Evolutionary conservation across 345 rosid species (phyloP).

Genomic region (Microthlaspi erraticum): DNA sequence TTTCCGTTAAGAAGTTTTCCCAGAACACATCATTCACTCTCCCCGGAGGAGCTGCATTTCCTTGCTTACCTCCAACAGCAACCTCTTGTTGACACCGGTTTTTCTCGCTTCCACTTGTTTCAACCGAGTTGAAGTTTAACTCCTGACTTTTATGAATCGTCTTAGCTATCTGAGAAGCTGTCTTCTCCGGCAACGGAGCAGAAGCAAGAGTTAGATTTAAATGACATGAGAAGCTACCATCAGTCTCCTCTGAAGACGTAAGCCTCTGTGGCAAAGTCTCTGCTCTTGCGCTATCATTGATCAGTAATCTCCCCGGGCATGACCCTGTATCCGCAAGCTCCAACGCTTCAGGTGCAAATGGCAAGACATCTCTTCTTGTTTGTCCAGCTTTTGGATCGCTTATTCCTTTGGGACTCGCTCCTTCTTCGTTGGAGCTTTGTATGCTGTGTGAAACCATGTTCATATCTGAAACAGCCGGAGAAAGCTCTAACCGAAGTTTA

Average conservation of each 20-base stretch:
- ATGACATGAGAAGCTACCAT: slow-evolving; percentile 76
- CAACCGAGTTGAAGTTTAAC: slow-evolving; percentile 38
- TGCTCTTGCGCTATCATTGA: slow-evolving; percentile 48
- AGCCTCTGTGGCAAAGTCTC: slow-evolving; percentile 52
- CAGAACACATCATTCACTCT: slow-evolving; percentile 90
- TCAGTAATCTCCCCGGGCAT: slow-evolving; percentile 52
- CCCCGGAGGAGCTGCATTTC: slow-evolving; percentile 56
- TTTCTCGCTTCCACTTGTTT: slow-evolving; percentile 35
- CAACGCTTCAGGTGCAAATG: slow-evolving; percentile 59
- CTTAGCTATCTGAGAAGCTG: slow-evolving; percentile 50
- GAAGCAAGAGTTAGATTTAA: slow-evolving; percentile 87
- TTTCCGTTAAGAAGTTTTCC: slow-evolving; percentile 95
- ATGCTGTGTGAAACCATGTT: slow-evolving; percentile 79
- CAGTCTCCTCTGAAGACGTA: slow-evolving; percentile 65
- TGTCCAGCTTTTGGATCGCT: slow-evolving; percentile 54
- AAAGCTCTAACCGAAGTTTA: slow-evolving; percentile 77
- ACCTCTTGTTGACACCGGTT: slow-evolving; percentile 41
- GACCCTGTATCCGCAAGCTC: slow-evolving; percentile 91
- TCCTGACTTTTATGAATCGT: slow-evolving; percentile 50
- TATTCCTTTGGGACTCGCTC: slow-evolving; percentile 55
- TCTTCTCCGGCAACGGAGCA: slow-evolving; percentile 63
- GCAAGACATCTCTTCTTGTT: slow-evolving; percentile 54
- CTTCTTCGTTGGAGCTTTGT: slow-evolving; percentile 82
- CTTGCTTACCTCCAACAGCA: slow-evolving; percentile 52
- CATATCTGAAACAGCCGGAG: slow-evolving; percentile 82